Evolutionary conservation across 768 basidiomycete genomes (phyloP).

Genomic region (Mycena vitilis): DNA sequence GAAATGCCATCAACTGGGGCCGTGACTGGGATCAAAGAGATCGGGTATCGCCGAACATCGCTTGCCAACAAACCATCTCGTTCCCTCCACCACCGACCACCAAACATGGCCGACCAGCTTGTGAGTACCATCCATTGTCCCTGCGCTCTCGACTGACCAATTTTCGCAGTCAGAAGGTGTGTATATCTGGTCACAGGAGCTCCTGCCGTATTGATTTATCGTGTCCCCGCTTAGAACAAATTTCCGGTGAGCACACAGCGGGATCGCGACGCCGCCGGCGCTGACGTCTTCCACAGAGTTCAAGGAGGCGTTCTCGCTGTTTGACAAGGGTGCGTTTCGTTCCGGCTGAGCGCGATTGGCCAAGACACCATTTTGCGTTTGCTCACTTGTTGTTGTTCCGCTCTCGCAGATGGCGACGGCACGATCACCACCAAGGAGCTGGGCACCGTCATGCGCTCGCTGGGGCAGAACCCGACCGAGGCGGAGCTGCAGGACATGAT

Average conservation of each 20-base stretch:
- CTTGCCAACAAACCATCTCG: no score
- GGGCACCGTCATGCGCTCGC: constrained; percentile 58
- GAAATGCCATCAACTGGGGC: no score
- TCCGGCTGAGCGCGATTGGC: not conserved
- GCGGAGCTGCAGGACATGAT: constrained; percentile 62
- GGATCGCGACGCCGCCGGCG: not conserved
- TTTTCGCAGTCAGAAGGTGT: no score
- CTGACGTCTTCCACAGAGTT: constrained; percentile 36
- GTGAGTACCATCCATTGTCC: no score
- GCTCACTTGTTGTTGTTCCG: not conserved
- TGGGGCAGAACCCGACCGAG: constrained; percentile 63
- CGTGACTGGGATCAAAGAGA: no score
- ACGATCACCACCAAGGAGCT: constrained; percentile 63
- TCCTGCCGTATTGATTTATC: not conserved
- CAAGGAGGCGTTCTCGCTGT: constrained; percentile 43
- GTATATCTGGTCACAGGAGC: no score
- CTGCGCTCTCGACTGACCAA: no score
- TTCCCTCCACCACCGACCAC: no score
- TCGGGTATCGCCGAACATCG: no score
- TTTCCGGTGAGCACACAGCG: constrained; percentile 35
- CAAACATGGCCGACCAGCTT: no score
- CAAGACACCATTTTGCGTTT: not conserved
- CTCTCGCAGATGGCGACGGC: constrained; percentile 56
- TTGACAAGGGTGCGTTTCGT: constrained; percentile 38
- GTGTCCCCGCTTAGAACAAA: constrained; percentile 35